Percentiles rank a stretch among this genome's conserved stretches.
Conservation (phyloP, 805 yeast genomes). For the Diddensiella caesifluorescens region DNA sequence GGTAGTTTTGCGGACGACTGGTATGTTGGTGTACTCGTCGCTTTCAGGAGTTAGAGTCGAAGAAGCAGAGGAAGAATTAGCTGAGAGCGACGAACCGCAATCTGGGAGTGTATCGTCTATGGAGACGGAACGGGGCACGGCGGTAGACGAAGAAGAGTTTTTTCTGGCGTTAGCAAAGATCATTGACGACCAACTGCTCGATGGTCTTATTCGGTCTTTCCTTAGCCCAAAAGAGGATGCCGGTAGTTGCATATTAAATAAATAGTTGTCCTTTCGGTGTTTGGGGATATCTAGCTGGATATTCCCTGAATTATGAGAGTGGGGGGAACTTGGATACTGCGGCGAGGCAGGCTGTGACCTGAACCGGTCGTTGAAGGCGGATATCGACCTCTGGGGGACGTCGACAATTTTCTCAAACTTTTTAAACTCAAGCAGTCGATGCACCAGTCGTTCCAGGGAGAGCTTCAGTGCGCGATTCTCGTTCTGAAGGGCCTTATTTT, state of each 20-base stretch:
- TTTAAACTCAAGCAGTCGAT: constrained; percentile 30
- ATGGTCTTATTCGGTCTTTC: constrained; percentile 3
- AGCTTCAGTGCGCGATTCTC: constrained; percentile 30
- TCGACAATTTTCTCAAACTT: constrained; percentile 28
- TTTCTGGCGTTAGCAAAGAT: constrained; percentile 6
- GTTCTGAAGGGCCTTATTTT: constrained; percentile 26
- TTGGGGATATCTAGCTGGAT: constrained; percentile 8
- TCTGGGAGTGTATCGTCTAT: too few species aligned
- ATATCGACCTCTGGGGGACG: constrained; percentile 16
- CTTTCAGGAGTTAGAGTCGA: too few species aligned
- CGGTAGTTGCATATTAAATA: constrained; percentile 1
- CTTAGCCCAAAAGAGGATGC: not conserved
- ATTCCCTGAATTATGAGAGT: too few species aligned
- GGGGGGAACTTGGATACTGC: too few species aligned
- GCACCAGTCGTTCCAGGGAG: constrained; percentile 32
- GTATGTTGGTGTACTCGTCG: too few species aligned
- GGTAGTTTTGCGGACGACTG: too few species aligned
- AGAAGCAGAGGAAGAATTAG: too few species aligned
- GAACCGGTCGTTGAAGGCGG: constrained; percentile 18
- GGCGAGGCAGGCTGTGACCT: not conserved
- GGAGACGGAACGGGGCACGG: too few species aligned
- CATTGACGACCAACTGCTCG: constrained; percentile 15
- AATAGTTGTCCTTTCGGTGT: constrained; percentile 5
- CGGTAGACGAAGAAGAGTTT: too few species aligned
- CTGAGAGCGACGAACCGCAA: too few species aligned